Evolutionary conservation across 2,329 filamentous ascomycete genomes (phyloP).

Genomic region (Cercospora sp.): DNA sequence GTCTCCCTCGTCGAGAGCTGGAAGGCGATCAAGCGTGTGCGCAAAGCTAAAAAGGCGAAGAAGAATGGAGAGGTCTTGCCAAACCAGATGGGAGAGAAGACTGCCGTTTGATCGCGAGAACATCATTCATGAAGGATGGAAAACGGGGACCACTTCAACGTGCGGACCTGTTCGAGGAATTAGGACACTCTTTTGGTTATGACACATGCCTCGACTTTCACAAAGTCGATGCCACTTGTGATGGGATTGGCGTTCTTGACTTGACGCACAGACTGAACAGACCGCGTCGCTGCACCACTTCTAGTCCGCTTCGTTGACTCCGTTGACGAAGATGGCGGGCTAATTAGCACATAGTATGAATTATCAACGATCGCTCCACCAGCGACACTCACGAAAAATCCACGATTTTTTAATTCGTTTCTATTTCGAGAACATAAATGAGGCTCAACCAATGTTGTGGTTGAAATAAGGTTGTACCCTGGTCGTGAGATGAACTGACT

Average conservation of each 20-base stretch:
- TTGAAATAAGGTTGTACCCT: background rate
- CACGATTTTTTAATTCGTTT: background rate
- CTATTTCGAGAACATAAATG: background rate
- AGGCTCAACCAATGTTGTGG: background rate
- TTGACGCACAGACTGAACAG: background rate
- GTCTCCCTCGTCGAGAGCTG: constrained; percentile 46
- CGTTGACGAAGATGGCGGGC: background rate
- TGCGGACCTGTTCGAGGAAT: background rate
- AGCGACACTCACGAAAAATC: background rate
- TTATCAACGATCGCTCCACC: background rate
- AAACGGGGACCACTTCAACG: background rate
- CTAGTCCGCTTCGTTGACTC: background rate
- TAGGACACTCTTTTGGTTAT: background rate
- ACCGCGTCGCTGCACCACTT: background rate
- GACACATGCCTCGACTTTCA: background rate
- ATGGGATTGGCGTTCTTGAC: background rate
- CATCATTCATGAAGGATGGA: background rate
- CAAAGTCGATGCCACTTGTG: background rate
- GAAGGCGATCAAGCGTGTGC: constrained; percentile 47
- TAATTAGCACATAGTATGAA: background rate
- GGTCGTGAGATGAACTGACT: background rate
- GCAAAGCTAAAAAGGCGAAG: constrained; percentile 17
- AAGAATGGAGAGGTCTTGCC: constrained; percentile 8
- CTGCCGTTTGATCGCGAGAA: background rate
- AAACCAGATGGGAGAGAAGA: constrained; percentile 7